Evolutionary conservation across 1,284 basidiomycete genomes (phyloP), one percentile per base, ranked within the genome.

Genomic region (Puccinia triticina): DNA sequence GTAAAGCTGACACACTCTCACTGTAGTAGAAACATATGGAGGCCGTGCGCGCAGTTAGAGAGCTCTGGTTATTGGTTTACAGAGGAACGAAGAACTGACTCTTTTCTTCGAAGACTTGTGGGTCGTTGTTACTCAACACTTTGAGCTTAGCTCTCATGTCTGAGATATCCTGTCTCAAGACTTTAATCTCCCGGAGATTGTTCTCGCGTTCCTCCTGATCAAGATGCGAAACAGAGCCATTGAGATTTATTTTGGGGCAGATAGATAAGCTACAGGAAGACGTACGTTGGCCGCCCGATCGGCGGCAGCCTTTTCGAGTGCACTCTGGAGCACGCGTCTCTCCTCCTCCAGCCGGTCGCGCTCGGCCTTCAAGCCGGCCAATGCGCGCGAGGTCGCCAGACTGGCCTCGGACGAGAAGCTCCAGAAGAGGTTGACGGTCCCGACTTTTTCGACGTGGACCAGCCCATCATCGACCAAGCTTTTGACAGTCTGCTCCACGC

Each of bases 401-500:
- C 69, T 67, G 26, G 71, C 16, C 66, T 82, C 59, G 34, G 80
- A 82, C 4, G 80, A 40, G 48, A 82, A 82, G 34, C 80, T 82
- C 80, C 80, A 82, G 50, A 75, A 82, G 23, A 82, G 48, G 26
- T 82, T 82, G 16, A 82, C 59, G 34, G 69, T 82, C 16, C 80
- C 80, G 14, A 82, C 53, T 69, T 82, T 82, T 64, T 82, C 80
- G 16, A 66, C 18, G 32, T 82, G 71, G 16, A 82, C 72, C 32
- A 82, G 1, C 18, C 72, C 72, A 57, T 82, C 80, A 69, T 82
- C 80, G n/a, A 82, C 48, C 29, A 82, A 82, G 32, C 59, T 59
- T 48, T 82, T 82, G 1, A 82, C 29, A 29, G 64, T 82, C n/a
- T 82, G 72, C 53, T 82, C 80, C 32, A 82, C 80, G 74, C 80